phyloP scores from a whole-genome alignment of 768 basidiomycete genomes.

The Leccinellum rugosiceps region DNA sequence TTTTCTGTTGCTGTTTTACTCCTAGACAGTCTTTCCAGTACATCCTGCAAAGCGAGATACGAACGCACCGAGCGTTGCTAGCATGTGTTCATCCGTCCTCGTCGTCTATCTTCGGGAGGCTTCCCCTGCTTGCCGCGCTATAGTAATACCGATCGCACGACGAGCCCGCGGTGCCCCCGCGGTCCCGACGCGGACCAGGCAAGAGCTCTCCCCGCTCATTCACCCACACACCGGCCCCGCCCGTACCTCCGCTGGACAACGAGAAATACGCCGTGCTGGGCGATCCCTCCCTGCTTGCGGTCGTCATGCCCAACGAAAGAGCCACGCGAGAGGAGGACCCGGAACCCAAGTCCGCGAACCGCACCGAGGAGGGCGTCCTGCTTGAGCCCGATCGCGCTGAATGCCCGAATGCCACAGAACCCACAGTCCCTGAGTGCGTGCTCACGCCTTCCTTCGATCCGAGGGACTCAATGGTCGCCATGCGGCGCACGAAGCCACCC shows the following conservation, averaged over 20 bases:
- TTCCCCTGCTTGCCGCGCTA: slow-evolving; percentile 13
- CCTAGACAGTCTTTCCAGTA: background rate
- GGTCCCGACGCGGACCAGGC: background rate
- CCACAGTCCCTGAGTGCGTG: slow-evolving; percentile 30
- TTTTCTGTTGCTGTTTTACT: background rate
- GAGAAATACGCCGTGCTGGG: slow-evolving; percentile 27
- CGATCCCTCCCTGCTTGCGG: slow-evolving; percentile 9
- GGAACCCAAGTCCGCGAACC: slow-evolving; percentile 14
- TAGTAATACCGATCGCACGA: slow-evolving; percentile 14
- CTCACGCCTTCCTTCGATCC: slow-evolving; percentile 55
- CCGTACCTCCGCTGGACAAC: slow-evolving; percentile 20
- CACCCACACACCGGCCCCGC: slow-evolving; percentile 11
- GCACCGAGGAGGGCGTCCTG: slow-evolving; percentile 23
- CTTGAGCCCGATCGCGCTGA: slow-evolving; percentile 26
- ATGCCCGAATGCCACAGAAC: slow-evolving; percentile 24
- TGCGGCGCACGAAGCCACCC: slow-evolving; percentile 62
- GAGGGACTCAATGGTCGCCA: slow-evolving; percentile 80
- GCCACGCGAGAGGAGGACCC: background rate
- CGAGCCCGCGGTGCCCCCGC: slow-evolving; percentile 4
- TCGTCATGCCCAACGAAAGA: background rate
- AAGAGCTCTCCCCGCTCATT: slow-evolving; percentile 30
- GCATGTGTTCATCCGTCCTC: slow-evolving; percentile 2
- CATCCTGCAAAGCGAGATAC: background rate
- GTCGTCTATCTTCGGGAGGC: slow-evolving; percentile 8
- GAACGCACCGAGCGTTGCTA: background rate